Evolutionary conservation across 306 rosid genomes (phyloP).

Genomic region (Betula pendula): DNA sequence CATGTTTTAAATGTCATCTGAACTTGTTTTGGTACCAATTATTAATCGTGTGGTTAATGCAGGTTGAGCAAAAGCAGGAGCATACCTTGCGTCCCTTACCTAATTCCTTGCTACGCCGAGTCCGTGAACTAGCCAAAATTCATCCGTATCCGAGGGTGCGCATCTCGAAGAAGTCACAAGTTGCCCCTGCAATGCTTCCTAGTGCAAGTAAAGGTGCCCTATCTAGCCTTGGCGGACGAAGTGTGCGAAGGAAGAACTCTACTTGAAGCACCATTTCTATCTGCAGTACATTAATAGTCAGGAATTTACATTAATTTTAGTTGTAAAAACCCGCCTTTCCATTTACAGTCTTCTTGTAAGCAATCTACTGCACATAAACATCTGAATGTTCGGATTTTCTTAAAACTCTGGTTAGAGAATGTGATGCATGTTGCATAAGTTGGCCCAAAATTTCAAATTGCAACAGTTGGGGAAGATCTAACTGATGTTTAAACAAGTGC

Average conservation of each 20-base stretch:
- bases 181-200: slow-evolving; percentile 37
- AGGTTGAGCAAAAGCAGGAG: slow-evolving; percentile 63
- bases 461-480: slow-evolving; percentile 28
- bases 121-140: slow-evolving; percentile 76
- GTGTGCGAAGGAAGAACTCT: slow-evolving; percentile 44
- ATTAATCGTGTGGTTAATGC: slow-evolving; percentile 34
- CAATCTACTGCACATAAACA: slow-evolving; percentile 28
- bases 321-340: slow-evolving; percentile 32
- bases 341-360: slow-evolving; percentile 24
- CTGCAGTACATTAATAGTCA: slow-evolving; percentile 37
- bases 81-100: slow-evolving; percentile 60
- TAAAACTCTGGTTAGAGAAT: slow-evolving; percentile 13
- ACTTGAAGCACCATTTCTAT: slow-evolving; percentile 34
- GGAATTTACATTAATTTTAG: slow-evolving; percentile 47
- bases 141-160: slow-evolving; percentile 89
- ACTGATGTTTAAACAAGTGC: slow-evolving; percentile 8
- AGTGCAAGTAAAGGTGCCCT: slow-evolving; percentile 34
- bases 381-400: slow-evolving; percentile 9
- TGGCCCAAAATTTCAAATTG: slow-evolving; percentile 36
- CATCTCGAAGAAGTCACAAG: slow-evolving; percentile 42
- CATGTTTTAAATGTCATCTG: background rate
- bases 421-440: slow-evolving; percentile 32
- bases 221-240: slow-evolving; percentile 45
- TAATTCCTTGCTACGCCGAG: slow-evolving; percentile 58
- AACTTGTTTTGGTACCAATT: background rate